phyloP scores from a whole-genome alignment of 163 green algal genomes.

The Chloroidium sp. region DNA sequence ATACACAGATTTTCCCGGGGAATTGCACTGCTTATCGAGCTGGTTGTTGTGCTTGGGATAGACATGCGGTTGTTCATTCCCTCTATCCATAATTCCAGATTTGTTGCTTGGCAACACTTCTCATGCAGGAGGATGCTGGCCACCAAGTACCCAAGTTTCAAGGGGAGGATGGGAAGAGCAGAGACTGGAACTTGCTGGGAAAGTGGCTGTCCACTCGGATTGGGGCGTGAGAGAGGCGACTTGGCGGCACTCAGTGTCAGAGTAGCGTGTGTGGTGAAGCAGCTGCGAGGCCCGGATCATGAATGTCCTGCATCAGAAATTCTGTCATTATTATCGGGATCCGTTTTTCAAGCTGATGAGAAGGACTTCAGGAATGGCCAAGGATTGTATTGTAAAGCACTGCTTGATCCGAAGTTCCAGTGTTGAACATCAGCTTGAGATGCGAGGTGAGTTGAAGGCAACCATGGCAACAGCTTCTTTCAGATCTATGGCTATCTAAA shows the following conservation, averaged over 20 bases:
- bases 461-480: background rate
- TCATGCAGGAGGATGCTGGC: conserved; percentile 24
- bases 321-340: background rate
- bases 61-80: too few relatives aligned
- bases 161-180: too few relatives aligned
- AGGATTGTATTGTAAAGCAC: background rate
- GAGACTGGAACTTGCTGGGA: too few relatives aligned
- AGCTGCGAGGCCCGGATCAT: conserved; percentile 64
- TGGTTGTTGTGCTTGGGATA: too few relatives aligned
- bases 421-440: background rate
- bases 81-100: too few relatives aligned
- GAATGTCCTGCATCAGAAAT: conserved; percentile 22
- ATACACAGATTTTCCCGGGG: too few relatives aligned
- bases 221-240: conserved; percentile 6
- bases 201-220: too few relatives aligned
- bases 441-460: background rate
- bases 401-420: too few relatives aligned
- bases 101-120: too few relatives aligned
- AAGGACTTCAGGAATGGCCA: background rate
- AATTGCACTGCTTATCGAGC: too few relatives aligned
- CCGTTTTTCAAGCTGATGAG: background rate
- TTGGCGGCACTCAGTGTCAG: conserved; percentile 23
- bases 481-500: background rate
- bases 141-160: background rate
- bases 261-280: conserved; percentile 47